These are phyloP conservation scores for Kurtzmaniella quercitrusa DNA, from an alignment of 1,139 yeast species.

Conservation along the genomic window DNA sequence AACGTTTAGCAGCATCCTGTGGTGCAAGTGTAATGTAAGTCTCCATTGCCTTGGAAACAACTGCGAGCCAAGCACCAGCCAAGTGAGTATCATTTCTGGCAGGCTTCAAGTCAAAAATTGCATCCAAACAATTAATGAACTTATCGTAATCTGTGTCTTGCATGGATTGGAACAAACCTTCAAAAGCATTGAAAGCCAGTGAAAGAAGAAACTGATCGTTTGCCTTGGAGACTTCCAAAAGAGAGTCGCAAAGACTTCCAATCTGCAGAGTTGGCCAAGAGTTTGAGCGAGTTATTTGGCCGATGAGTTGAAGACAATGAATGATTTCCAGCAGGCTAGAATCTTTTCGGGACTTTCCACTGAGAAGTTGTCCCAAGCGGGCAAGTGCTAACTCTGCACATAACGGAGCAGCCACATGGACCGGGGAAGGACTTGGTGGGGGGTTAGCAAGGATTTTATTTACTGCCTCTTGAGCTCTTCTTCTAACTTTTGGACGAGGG, in stretches of 20 bases:
- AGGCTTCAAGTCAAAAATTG: constrained; percentile 78
- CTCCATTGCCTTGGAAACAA: constrained; percentile 80
- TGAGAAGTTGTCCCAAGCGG: constrained; percentile 31
- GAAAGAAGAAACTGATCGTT: constrained; percentile 81
- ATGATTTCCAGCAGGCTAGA: constrained; percentile 56
- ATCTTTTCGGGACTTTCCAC: constrained; percentile 20
- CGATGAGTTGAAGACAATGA: constrained; percentile 72
- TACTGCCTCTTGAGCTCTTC: constrained; percentile 89
- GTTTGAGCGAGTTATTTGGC: constrained; percentile 65
- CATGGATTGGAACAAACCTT: constrained; percentile 77
- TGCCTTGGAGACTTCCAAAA: constrained; percentile 73
- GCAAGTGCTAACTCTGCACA: constrained; percentile 69
- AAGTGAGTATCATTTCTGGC: constrained; percentile 76
- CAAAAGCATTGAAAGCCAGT: constrained; percentile 81
- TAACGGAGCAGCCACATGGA: constrained; percentile 68
- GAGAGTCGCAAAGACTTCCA: constrained; percentile 70
- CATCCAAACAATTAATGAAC: constrained; percentile 59
- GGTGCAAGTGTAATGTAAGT: constrained; percentile 64
- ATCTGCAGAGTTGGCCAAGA: constrained; percentile 77
- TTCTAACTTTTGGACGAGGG: constrained; percentile 92
- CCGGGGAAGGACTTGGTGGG: constrained; percentile 77
- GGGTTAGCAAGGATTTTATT: constrained; percentile 58
- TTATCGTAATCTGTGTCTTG: constrained; percentile 61
- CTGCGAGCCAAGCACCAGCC: constrained; percentile 94
- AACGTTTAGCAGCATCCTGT: constrained; percentile 47